Conservation (phyloP, 352 stramenopile genomes). For the Thraustochytrium sp. region DNA sequence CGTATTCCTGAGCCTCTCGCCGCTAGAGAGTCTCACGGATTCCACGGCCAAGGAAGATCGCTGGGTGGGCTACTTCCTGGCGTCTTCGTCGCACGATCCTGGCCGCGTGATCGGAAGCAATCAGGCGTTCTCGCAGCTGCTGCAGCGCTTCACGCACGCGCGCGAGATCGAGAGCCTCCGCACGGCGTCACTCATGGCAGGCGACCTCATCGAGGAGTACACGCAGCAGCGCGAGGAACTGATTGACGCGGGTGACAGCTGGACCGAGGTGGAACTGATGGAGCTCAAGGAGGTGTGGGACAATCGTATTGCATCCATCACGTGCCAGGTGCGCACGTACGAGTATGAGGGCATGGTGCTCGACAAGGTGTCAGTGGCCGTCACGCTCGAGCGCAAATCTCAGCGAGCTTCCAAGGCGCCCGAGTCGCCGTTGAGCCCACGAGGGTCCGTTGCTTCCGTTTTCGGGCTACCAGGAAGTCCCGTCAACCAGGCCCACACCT, state of each 20-base stretch:
- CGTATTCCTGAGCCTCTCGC: not conserved
- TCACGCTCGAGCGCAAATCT: not conserved
- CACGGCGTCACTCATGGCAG: not conserved
- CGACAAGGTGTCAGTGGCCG: not conserved
- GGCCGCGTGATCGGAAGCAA: not conserved
- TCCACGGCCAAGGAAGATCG: not conserved
- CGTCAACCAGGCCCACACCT: too few species aligned
- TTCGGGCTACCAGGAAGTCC: too few species aligned
- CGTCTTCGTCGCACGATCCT: not conserved
- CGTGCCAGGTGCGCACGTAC: not conserved
- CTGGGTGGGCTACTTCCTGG: not conserved
- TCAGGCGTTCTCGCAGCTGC: not conserved
- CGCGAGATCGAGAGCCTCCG: not conserved
- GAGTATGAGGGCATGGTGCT: constrained; percentile 23
- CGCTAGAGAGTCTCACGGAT: not conserved
- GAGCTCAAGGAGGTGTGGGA: not conserved
- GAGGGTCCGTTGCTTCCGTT: too few species aligned
- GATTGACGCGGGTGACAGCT: not conserved
- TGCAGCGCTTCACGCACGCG: constrained; percentile 9
- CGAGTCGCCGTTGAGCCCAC: too few species aligned
- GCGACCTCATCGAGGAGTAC: not conserved
- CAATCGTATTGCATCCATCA: not conserved
- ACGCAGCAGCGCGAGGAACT: not conserved
- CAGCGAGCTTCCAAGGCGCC: too few species aligned
- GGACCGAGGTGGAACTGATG: not conserved